phyloP scores from a whole-genome alignment of 2,329 filamentous ascomycete species.

The Iodosphaeria phyllophila region DNA sequence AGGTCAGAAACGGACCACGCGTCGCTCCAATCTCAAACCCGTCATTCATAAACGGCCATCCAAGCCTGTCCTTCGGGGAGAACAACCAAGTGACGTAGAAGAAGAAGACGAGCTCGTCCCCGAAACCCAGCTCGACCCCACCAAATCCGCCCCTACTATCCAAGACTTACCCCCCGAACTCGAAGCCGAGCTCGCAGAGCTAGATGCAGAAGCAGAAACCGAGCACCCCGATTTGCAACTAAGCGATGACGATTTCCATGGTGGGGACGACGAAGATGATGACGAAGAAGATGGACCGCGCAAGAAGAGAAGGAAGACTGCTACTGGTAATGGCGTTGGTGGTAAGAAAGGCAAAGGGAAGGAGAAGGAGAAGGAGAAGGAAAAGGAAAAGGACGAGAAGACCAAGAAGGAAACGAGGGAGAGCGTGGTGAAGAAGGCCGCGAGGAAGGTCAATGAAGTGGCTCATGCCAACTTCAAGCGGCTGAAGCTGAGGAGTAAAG shows the following conservation, averaged over 20 bases:
- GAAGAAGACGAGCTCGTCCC: constrained; percentile 20
- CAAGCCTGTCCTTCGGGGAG: constrained; percentile 9
- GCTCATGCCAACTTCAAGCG: constrained; percentile 49
- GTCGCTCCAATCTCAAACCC: constrained; percentile 44
- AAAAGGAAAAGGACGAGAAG: constrained; percentile 7
- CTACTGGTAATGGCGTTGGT: constrained; percentile 5
- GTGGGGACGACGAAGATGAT: constrained; percentile 14
- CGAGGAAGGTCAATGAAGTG: constrained; percentile 42
- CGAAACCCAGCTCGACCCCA: constrained; percentile 17
- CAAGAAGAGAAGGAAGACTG: constrained; percentile 7
- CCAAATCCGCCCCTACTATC: too few relatives aligned
- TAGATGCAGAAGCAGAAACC: constrained; percentile 8
- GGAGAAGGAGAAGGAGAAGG: constrained; percentile 15
- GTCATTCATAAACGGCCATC: constrained; percentile 26
- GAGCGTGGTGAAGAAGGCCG: constrained; percentile 28
- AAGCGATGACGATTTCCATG: constrained; percentile 14
- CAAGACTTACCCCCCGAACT: too few relatives aligned
- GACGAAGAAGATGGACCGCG: constrained; percentile 12
- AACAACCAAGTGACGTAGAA: constrained; percentile 14
- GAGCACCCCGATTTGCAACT: neutral
- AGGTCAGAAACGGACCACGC: constrained; percentile 63
- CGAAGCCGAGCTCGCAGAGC: too few relatives aligned
- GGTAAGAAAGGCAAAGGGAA: constrained; percentile 9
- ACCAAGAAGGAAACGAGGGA: constrained; percentile 15
- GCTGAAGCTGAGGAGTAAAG: constrained; percentile 42